A percentile compares a stretch with the other conserved stretches of the same genome.
These are phyloP conservation scores for Mycothermus thermophilus DNA, from an alignment of 495 filamentous ascomycete species.

Conservation along the genomic window DNA sequence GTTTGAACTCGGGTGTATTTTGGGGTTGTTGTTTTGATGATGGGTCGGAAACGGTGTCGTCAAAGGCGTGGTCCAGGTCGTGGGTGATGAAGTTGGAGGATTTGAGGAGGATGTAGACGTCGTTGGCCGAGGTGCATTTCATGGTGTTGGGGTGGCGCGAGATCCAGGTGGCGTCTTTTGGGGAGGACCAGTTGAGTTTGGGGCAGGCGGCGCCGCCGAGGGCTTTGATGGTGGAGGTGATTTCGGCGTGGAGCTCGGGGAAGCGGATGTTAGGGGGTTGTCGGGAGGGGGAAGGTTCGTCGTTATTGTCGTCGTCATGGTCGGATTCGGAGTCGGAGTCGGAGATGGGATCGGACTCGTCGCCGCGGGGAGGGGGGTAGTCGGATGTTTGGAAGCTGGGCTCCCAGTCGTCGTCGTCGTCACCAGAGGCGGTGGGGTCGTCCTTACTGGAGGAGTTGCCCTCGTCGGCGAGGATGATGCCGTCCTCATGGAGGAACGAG, in stretches of 20 bases:
- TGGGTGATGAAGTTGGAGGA: conserved; percentile 86
- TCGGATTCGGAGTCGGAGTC: conserved; percentile 28
- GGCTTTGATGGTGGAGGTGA: conserved; percentile 61
- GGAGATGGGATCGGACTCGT: conserved; percentile 10
- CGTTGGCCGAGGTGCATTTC: conserved; percentile 73
- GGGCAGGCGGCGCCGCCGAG: conserved; percentile 74
- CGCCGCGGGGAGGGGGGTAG: conserved; percentile 15
- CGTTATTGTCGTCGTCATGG: conserved; percentile 19
- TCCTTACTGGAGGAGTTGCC: conserved; percentile 31
- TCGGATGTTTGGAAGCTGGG: conserved; percentile 19
- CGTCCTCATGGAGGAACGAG: conserved; percentile 79
- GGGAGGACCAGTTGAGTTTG: conserved; percentile 94
- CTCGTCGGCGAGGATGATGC: conserved; percentile 68
- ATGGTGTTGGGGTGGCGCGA: conserved; percentile 70
- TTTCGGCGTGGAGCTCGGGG: conserved; percentile 56
- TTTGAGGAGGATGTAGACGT: conserved; percentile 88
- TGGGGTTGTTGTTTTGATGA: background rate
- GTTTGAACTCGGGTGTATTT: conserved; percentile 19
- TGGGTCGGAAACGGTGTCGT: conserved; percentile 46
- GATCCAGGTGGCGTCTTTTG: conserved; percentile 97
- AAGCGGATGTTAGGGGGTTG: conserved; percentile 34
- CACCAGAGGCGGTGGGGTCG: conserved; percentile 24
- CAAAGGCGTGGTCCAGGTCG: conserved; percentile 85
- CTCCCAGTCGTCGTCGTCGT: conserved; percentile 37
- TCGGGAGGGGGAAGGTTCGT: conserved; percentile 16